phyloP scores from a whole-genome alignment of 2,329 filamentous ascomycete genomes.

The Xylaria sp. region DNA sequence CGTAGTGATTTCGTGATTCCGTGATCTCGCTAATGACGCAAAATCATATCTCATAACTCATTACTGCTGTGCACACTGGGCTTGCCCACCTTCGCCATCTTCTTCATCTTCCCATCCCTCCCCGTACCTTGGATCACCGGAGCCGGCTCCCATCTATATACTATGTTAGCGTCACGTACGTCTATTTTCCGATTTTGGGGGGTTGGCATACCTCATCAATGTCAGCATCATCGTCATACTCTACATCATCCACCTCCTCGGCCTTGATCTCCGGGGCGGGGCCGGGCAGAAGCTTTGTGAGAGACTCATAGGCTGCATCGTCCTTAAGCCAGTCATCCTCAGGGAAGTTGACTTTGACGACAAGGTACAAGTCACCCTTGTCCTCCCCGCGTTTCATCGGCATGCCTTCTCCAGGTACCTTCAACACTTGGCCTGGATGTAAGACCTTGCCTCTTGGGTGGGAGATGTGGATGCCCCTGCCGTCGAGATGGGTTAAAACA shows the following conservation, averaged over 20 bases:
- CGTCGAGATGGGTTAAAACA: constrained; percentile 92
- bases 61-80: constrained; percentile 81
- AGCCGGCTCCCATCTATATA: constrained; percentile 75
- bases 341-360: constrained; percentile 89
- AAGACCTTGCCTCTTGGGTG: constrained; percentile 86
- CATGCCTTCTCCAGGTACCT: constrained; percentile 92
- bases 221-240: constrained; percentile 84
- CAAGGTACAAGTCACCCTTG: constrained; percentile 87
- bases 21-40: constrained; percentile 38
- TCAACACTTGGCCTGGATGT: constrained; percentile 85
- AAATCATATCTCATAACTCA: constrained; percentile 48
- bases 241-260: constrained; percentile 86
- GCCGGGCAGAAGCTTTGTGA: constrained; percentile 81
- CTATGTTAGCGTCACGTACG: background rate
- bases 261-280: constrained; percentile 70
- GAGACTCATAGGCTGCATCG: constrained; percentile 74
- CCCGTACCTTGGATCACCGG: constrained; percentile 73
- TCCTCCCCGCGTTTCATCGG: constrained; percentile 85
- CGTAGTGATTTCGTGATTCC: constrained; percentile 29
- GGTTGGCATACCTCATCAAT: constrained; percentile 75
- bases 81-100: constrained; percentile 73
- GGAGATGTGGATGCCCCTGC: constrained; percentile 84
- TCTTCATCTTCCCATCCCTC: constrained; percentile 78
- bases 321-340: constrained; percentile 84
- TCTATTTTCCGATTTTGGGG: background rate